These are phyloP conservation scores for Prunus mira DNA, from an alignment of 306 rosid species.

Conservation along the genomic window DNA sequence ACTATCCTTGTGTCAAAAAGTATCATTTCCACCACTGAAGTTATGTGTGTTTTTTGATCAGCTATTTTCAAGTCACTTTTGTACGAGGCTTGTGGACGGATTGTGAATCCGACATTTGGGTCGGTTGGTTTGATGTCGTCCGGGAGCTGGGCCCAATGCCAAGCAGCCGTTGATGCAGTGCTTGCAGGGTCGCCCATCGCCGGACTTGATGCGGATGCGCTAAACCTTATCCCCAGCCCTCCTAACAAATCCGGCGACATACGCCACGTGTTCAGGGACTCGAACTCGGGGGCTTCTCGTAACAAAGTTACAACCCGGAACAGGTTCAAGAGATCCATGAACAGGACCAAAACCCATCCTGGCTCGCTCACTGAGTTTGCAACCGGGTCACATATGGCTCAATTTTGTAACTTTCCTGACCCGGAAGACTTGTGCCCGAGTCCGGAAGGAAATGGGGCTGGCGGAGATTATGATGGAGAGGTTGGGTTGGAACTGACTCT, in stretches of 20 bases:
- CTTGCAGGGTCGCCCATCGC: conserved; percentile 35
- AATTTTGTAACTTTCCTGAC: not conserved
- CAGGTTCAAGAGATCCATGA: conserved; percentile 32
- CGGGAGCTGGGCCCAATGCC: conserved; percentile 55
- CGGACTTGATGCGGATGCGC: not conserved
- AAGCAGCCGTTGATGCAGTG: conserved; percentile 59
- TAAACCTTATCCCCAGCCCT: not conserved
- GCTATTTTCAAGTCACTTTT: conserved; percentile 57
- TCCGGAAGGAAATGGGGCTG: not conserved
- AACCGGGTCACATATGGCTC: not conserved
- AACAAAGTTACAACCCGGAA: conserved; percentile 11
- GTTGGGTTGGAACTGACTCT: conserved; percentile 43
- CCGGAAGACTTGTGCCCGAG: not conserved
- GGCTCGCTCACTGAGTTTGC: not conserved
- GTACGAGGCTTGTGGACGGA: conserved; percentile 71
- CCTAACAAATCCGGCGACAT: conserved; percentile 25
- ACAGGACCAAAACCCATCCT: conserved; percentile 11
- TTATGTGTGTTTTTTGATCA: not conserved
- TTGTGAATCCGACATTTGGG: conserved; percentile 63
- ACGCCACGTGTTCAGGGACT: conserved; percentile 40
- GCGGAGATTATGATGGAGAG: conserved; percentile 5
- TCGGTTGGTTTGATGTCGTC: conserved; percentile 52
- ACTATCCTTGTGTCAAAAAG: no score
- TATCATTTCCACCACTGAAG: not conserved
- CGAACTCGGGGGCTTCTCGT: not conserved